Evolutionary conservation across 129 eudicot species (phyloP), one percentile per base, ranked within the genome.

Genomic region (Centella asiatica): DNA sequence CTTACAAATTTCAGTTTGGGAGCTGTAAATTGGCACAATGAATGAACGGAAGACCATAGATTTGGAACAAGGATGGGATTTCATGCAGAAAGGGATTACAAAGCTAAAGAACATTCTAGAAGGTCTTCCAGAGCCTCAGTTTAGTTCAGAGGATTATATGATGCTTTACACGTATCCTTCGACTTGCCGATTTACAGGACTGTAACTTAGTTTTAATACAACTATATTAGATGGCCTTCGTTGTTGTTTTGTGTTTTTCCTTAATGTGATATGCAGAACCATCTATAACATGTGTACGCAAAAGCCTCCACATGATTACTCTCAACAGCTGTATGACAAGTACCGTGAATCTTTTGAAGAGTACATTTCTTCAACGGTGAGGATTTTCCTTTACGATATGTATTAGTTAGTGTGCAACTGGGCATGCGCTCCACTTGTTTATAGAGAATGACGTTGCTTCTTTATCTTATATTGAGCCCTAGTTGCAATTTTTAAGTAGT

Each of bases 61-160:
- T 59, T 77, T 92, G 32, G 98, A 87, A 24, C 85, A 87, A 55
- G 98, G 98, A 80, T 87, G 95, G 98, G 98, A 84, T 42, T 81
- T 81, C 64, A 84, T 87, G 94, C 95, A 84, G 68, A 87, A 82
- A 78, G 98, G 98, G 46, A 87, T 92, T 32, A 79, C 76, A 20
- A 92, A 92, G 79, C 76, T 92, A 55, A 92, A 87, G 84, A 81
- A 68, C 58, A 92, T 92, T 39, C 72, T 92, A 10, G 98, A 92
- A 84, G 90, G 98, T 28, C 77, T 81, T 68, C 90, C 94, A 1
- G 98, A 92, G 83, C 88, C 95, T 1, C 97, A 87, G 19, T 92
- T 92, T 66, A 92, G 85, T 76, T 84, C 98, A 1, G 98, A 92
- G 74, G 98, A 92, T 60, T 92, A 87, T 77, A 87, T 87, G 94